Percentiles rank a stretch among this genome's conserved stretches.
phyloP scores from a whole-genome alignment of 2,329 filamentous ascomycete genomes.

The Lasiodiplodia sp. region DNA sequence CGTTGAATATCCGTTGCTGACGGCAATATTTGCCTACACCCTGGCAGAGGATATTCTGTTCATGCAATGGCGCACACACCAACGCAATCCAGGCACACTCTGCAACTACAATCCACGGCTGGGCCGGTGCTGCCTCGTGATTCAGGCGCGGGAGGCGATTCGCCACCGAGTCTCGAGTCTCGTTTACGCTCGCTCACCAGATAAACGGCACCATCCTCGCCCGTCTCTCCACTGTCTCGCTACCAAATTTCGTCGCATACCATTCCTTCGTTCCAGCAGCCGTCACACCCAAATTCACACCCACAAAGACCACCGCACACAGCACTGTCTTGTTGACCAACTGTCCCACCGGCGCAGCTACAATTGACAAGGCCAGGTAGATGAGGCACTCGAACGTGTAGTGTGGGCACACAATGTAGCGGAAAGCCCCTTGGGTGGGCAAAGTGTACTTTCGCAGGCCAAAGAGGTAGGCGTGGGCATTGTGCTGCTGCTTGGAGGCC shows the following conservation, averaged over 20 bases:
- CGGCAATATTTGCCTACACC: background rate
- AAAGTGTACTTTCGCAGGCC: conserved; percentile 70
- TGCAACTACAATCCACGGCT: background rate
- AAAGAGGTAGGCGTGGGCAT: conserved; percentile 58
- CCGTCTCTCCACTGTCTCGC: conserved; percentile 65
- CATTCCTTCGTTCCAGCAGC: conserved; percentile 79
- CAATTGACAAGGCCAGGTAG: conserved; percentile 78
- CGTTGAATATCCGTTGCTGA: conserved; percentile 5
- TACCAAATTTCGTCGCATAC: conserved; percentile 79
- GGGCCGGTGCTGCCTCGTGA: background rate
- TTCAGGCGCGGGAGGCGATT: background rate
- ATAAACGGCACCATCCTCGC: conserved; percentile 81
- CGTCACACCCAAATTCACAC: conserved; percentile 80
- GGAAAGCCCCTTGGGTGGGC: conserved; percentile 76
- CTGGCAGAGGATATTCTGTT: background rate
- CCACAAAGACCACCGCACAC: conserved; percentile 75
- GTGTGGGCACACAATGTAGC: conserved; percentile 79
- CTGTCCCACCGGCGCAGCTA: conserved; percentile 72
- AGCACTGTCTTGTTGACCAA: conserved; percentile 76
- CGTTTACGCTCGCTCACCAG: conserved; percentile 31
- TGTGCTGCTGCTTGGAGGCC: conserved; percentile 76
- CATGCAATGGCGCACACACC: background rate
- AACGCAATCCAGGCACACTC: background rate
- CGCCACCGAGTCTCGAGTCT: background rate
- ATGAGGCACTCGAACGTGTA: conserved; percentile 89